Evolutionary conservation across 2,329 filamentous ascomycete species (phyloP), one percentile per base, ranked within the genome.

Genomic region (Venturiaceae sp.): DNA sequence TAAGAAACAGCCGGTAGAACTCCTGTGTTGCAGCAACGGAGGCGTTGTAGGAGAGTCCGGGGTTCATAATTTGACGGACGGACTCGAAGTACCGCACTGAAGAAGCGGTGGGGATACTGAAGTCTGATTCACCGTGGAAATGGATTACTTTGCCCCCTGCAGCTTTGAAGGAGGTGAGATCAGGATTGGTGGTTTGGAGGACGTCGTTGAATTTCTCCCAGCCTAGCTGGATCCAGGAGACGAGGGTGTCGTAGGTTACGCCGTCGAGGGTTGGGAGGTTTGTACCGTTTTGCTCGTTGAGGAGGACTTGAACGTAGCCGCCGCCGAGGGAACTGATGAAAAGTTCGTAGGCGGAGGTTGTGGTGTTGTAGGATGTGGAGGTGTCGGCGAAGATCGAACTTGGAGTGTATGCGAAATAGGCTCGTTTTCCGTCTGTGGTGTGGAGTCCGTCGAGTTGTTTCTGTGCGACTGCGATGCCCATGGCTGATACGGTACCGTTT

Each of bases 51-150:
- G 67, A 64, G 5, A 73, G 39, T 21, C 71, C 62, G 3, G 74
- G 70, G 65, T 78, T 79, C 77, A 82, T 80, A 67, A 76, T 71
- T 3, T 63, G 64, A 39, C 76, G 75, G 36, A 83, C 80, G 3
- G 78, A 76, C 57, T 83, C 72, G 68, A 74, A 78, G 71, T 83
- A 84, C 64, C 75, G 78, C 1, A 82, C 75, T 0, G 79, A 82
- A 0, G 78, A 80, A 5, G 72, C 79, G 1, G 81, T 66, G 1
- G 80, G 80, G 60, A 84, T 71, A 6, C 72, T 75, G 14, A 72
- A 67, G 66, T 83, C 82, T 0, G 76, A 77, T 67, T 83, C 80
- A 14, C 56, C 56, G 33, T 58, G 56, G 28, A 57, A 56, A 2
- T 13, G 11, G 9, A 57, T 9, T 9, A 63, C 32, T 4, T 60